These are phyloP conservation scores for Lachancea fermentati DNA, from an alignment of 805 yeast species.

Conservation along the genomic window DNA sequence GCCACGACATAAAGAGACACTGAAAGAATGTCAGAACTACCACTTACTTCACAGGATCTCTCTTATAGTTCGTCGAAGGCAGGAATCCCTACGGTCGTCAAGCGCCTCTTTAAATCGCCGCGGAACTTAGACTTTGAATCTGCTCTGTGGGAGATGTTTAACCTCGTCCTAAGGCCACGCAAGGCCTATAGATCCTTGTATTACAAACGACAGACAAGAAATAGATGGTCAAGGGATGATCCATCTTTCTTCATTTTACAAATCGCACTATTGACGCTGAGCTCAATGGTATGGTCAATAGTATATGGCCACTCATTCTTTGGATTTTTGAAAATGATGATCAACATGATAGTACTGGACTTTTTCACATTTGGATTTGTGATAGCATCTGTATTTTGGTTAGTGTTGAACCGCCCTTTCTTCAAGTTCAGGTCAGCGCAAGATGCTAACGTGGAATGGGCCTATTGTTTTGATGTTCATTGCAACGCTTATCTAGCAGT, in stretches of 20 bases:
- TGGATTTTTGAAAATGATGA: slow-evolving; percentile 58
- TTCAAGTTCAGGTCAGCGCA: slow-evolving; percentile 35
- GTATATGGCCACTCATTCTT: slow-evolving; percentile 63
- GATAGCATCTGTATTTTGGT: slow-evolving; percentile 70
- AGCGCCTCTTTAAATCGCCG: slow-evolving; percentile 60
- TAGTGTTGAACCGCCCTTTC: slow-evolving; percentile 60
- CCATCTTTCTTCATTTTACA: slow-evolving; percentile 79
- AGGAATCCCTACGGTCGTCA: slow-evolving; percentile 32
- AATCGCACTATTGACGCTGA: slow-evolving; percentile 56
- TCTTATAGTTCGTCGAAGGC: not conserved
- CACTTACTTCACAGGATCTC: slow-evolving; percentile 9
- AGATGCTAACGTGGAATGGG: slow-evolving; percentile 59
- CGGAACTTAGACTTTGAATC: slow-evolving; percentile 81
- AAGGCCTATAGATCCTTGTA: slow-evolving; percentile 77
- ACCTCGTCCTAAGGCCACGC: slow-evolving; percentile 67
- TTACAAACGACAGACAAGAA: slow-evolving; percentile 73
- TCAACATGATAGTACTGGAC: slow-evolving; percentile 82
- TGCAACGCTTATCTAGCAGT: slow-evolving; percentile 82
- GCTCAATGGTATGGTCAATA: slow-evolving; percentile 88
- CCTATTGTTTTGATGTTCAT: slow-evolving; percentile 90
- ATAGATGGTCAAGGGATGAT: slow-evolving; percentile 85
- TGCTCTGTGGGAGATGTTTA: slow-evolving; percentile 84
- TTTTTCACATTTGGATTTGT: slow-evolving; percentile 65
- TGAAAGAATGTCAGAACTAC: slow-evolving; percentile 8
- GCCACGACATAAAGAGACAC: no score